Conservation (phyloP, 2,329 filamentous ascomycete species). For the Sclerotinia subarctica region DNA sequence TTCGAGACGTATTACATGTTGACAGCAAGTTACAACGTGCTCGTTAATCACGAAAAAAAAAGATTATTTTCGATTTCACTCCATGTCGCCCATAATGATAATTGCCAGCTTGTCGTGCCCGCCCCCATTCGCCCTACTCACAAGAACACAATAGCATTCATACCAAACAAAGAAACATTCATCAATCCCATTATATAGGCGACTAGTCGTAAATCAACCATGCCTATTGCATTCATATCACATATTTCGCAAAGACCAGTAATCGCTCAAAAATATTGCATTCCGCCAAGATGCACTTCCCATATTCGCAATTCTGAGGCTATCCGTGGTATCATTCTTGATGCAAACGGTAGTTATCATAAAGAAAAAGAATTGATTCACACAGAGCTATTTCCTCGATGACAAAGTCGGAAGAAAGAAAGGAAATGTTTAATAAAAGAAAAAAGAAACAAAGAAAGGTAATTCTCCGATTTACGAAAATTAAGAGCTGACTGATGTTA, state of each 20-base stretch:
- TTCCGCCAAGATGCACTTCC: neutral
- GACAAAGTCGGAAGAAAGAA: neutral
- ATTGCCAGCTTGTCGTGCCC: slow-evolving; percentile 29
- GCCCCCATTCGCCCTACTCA: slow-evolving; percentile 22
- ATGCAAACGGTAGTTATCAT: slow-evolving; percentile 15
- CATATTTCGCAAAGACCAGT: slow-evolving; percentile 17
- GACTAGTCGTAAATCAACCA: slow-evolving; percentile 23
- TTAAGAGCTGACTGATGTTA: slow-evolving; percentile 14
- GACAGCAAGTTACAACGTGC: slow-evolving; percentile 37
- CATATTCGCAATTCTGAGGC: slow-evolving; percentile 2
- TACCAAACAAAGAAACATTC: slow-evolving; percentile 18
- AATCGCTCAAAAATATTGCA: slow-evolving; percentile 14
- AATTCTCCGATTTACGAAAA: neutral
- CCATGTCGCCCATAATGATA: slow-evolving; percentile 27
- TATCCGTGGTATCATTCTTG: slow-evolving; percentile 12
- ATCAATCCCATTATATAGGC: slow-evolving; percentile 21
- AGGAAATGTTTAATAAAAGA: neutral
- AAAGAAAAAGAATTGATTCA: neutral
- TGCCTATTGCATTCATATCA: slow-evolving; percentile 18
- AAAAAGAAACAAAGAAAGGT: slow-evolving; percentile 6
- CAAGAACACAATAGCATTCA: slow-evolving; percentile 15
- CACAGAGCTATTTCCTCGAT: neutral
- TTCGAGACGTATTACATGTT: slow-evolving; percentile 27
- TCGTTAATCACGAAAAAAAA: slow-evolving; percentile 27
- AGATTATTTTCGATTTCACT: slow-evolving; percentile 17